A percentile compares a stretch with the other conserved stretches of the same genome.
Conservation (phyloP, 345 rosid species). For the Gossypium arboreum region DNA sequence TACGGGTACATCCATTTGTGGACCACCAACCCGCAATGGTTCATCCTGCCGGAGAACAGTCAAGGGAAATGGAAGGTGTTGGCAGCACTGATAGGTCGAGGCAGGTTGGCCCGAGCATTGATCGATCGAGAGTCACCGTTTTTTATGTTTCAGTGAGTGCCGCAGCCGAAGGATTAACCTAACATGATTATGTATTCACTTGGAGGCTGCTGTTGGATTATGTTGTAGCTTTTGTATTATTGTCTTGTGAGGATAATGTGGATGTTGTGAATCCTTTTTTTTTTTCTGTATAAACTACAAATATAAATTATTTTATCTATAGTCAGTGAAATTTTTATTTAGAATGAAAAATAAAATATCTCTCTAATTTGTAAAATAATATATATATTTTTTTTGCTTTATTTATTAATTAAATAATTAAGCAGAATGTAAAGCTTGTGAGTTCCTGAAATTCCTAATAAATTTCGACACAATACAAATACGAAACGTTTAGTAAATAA, state of each 20-base stretch:
- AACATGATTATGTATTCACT: neutral
- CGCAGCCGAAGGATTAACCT: neutral
- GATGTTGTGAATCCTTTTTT: neutral
- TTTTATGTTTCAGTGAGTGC: neutral
- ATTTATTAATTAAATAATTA: too few relatives aligned
- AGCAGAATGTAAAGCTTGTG: neutral
- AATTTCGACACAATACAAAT: neutral
- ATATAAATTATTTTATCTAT: neutral
- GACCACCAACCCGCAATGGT: conserved; percentile 43
- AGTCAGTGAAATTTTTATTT: neutral
- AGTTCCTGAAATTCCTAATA: neutral
- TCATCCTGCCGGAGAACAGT: conserved; percentile 41
- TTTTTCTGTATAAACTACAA: neutral
- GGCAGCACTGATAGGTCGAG: conserved; percentile 42
- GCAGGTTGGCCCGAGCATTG: neutral
- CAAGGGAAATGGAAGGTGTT: conserved; percentile 44
- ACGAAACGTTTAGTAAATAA: neutral
- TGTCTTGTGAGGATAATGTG: neutral
- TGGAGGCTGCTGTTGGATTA: neutral
- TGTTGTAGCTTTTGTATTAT: neutral
- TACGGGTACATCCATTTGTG: conserved; percentile 27
- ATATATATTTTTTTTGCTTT: too few relatives aligned
- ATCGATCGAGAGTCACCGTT: neutral
- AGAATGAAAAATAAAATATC: too few relatives aligned
- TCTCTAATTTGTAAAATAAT: too few relatives aligned